A percentile compares a stretch with the other conserved stretches of the same genome.
phyloP scores from a whole-genome alignment of 1,284 basidiomycete genomes.

The Termitomyces sp. region DNA sequence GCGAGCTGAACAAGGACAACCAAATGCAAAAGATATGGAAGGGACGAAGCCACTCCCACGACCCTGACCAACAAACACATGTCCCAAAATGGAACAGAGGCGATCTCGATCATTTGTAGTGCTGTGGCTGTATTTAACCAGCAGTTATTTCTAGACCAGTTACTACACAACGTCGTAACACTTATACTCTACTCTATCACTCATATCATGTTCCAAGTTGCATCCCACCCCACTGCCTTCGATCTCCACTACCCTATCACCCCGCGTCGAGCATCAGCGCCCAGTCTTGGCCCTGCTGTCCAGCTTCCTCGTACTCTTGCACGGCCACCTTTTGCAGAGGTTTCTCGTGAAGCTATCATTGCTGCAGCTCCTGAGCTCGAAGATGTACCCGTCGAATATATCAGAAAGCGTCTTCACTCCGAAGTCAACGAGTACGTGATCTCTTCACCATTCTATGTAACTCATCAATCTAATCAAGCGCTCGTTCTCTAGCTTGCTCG shows the following conservation, averaged over 20 bases:
- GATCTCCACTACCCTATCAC: constrained; percentile 31
- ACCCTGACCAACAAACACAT: constrained; percentile 21
- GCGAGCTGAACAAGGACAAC: constrained; percentile 15
- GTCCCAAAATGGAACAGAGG: constrained; percentile 16
- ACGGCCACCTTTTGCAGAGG: constrained; percentile 49
- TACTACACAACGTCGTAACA: neutral
- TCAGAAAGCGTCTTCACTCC: constrained; percentile 47
- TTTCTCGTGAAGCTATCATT: constrained; percentile 46
- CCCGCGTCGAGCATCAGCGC: constrained; percentile 20
- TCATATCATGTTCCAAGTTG: constrained; percentile 47
- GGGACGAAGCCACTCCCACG: constrained; percentile 7
- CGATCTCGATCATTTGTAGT: constrained; percentile 28
- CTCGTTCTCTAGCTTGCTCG: constrained; percentile 40
- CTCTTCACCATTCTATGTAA: constrained; percentile 3
- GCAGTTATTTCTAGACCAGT: constrained; percentile 13
- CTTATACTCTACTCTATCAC: constrained; percentile 9
- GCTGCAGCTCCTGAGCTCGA: constrained; percentile 53
- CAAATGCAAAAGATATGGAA: constrained; percentile 14
- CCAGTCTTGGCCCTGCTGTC: constrained; percentile 30
- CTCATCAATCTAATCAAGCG: constrained; percentile 7
- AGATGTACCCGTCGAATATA: constrained; percentile 55
- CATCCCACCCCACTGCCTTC: constrained; percentile 39
- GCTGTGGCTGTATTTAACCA: constrained; percentile 24
- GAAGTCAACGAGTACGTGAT: constrained; percentile 45
- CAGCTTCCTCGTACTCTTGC: constrained; percentile 56